These are phyloP conservation scores for Candida gigantensis DNA, from an alignment of 1,139 yeast genomes.

Conservation along the genomic window DNA sequence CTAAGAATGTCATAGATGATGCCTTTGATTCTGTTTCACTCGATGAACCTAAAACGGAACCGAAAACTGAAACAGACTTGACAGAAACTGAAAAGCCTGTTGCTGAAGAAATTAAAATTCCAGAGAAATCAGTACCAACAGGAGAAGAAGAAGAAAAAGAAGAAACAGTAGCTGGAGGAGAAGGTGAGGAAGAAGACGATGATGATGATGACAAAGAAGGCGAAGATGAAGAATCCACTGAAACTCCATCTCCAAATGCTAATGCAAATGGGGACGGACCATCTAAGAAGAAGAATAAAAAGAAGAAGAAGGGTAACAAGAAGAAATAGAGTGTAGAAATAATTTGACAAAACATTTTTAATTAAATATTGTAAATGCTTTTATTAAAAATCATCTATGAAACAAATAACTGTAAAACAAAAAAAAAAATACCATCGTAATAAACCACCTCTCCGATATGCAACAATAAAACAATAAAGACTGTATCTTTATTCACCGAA, in stretches of 20 bases:
- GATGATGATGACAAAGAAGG: constrained; percentile 2
- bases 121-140: background rate
- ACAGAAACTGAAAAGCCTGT: constrained; percentile 1
- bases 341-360: no score
- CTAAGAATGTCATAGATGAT: constrained; percentile 10
- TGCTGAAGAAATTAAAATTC: background rate
- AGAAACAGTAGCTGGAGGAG: constrained; percentile 9
- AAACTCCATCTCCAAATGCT: background rate
- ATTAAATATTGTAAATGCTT: no score
- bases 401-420: no score
- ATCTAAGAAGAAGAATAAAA: constrained; percentile 17
- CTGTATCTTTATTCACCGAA: constrained; percentile 70
- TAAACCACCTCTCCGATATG: no score
- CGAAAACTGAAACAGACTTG: constrained; percentile 16
- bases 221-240: constrained; percentile 7
- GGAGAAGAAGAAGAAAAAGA: constrained; percentile 11
- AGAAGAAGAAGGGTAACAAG: constrained; percentile 17
- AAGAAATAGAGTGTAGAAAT: constrained; percentile 6
- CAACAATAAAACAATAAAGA: background rate
- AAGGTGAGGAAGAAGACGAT: constrained; percentile 10
- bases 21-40: constrained; percentile 13
- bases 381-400: no score
- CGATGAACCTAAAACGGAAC: constrained; percentile 10
- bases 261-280: background rate
- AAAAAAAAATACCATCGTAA: no score